Evolutionary conservation across 495 filamentous ascomycete species (phyloP).

Genomic region (Stereocaulon alpinum): DNA sequence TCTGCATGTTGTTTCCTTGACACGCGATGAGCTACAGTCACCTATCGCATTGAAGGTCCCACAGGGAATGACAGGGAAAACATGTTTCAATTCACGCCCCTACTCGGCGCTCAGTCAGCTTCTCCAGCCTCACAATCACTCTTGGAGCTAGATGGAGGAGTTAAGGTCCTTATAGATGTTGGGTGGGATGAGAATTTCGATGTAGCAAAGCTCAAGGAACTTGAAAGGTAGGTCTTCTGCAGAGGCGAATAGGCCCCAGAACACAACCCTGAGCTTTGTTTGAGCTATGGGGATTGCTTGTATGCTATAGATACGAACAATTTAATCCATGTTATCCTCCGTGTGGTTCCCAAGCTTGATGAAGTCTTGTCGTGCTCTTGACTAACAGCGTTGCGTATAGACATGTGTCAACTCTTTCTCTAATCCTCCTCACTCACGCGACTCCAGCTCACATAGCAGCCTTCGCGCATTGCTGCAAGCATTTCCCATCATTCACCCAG

Average conservation of each 20-base stretch:
- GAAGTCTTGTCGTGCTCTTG: background rate
- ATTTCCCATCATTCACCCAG: conserved; percentile 80
- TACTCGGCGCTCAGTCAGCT: conserved; percentile 81
- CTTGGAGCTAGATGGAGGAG: conserved; percentile 88
- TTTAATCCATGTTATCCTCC: background rate
- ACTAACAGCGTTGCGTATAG: conserved; percentile 33
- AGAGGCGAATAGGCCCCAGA: background rate
- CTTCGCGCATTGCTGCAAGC: conserved; percentile 93
- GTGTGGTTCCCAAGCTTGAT: background rate
- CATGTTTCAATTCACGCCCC: conserved; percentile 93
- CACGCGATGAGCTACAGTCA: background rate
- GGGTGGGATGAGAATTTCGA: conserved; percentile 94
- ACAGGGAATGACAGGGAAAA: background rate
- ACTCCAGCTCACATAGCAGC: conserved; percentile 84
- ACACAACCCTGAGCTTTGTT: background rate
- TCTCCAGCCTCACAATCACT: conserved; percentile 87
- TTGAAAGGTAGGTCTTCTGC: conserved; percentile 65
- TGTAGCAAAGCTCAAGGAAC: conserved; percentile 61
- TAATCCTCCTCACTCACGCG: conserved; percentile 91
- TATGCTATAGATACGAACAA: conserved; percentile 18
- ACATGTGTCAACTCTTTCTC: conserved; percentile 78
- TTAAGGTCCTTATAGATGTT: conserved; percentile 89
- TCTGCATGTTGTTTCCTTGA: background rate
- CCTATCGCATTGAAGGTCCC: background rate
- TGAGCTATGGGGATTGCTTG: conserved; percentile 5